These are phyloP conservation scores for Colletotrichum costaricense DNA, from an alignment of 2,329 filamentous ascomycete species.

Conservation along the genomic window DNA sequence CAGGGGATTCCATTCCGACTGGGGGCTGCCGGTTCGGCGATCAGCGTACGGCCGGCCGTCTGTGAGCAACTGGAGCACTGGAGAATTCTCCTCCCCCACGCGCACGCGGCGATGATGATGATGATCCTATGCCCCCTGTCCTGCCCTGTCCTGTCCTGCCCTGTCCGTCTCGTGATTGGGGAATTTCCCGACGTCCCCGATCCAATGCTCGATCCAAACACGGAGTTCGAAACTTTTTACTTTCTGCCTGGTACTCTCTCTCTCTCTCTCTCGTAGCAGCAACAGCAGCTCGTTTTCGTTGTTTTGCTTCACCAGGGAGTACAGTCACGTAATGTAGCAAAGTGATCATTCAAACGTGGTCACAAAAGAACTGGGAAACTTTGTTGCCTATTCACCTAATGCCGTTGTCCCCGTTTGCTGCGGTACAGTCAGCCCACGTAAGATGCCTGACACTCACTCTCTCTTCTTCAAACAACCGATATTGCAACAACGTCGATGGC, in stretches of 20 bases:
- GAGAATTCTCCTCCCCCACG: not conserved
- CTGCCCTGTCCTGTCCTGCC: not conserved
- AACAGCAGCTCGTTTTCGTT: not conserved
- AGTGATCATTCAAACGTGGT: not conserved
- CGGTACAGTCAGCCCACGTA: not conserved
- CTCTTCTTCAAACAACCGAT: not conserved
- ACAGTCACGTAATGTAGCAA: too few relatives aligned
- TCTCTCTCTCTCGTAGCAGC: not conserved
- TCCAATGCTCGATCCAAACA: constrained; percentile 1
- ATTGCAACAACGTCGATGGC: not conserved
- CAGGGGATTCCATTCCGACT: not conserved
- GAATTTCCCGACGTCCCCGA: constrained; percentile 3
- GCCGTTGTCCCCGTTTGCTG: not conserved
- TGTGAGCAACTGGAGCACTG: not conserved
- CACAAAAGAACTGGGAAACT: not conserved
- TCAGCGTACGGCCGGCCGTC: not conserved
- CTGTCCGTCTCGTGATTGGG: not conserved
- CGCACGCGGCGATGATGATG: not conserved
- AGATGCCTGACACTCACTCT: not conserved
- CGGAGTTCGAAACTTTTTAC: not conserved
- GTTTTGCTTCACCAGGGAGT: not conserved
- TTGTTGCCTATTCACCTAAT: not conserved
- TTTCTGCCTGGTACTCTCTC: not conserved
- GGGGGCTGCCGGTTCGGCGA: not conserved
- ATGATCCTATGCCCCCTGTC: not conserved